Evolutionary conservation across 2,329 filamentous ascomycete species (phyloP), one percentile per base, ranked within the genome.

Genomic region (Ophiostoma montium): DNA sequence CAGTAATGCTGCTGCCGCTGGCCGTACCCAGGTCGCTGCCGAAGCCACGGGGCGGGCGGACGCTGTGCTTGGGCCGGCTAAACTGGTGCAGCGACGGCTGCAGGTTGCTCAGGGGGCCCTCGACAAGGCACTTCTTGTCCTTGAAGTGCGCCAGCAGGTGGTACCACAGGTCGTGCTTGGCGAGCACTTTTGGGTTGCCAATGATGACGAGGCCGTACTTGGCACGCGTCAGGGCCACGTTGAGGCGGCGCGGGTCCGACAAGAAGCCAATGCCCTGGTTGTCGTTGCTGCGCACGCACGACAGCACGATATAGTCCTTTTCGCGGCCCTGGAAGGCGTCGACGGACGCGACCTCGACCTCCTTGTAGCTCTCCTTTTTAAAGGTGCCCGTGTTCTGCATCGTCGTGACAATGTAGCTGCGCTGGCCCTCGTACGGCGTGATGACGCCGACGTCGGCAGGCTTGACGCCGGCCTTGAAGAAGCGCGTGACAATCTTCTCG

Each of bases 241-340:
- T 98, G 60, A 98, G 80, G 73, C 92, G 90, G 56, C 92, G 86
- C 47, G 92, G 92, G 59, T 98, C 92, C 53, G 89, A 96, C 71
- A 98, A 72, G 78, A 98, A 98, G 68, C 92, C 92, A 59, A 98
- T 98, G 57, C 92, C 92, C 65, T 98, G 92, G 64, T 96, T 94
- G 60, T 98, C 92, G 63, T 98, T 98, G 62, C 90, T 96, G 62
- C 92, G 86, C 46, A 98, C 92, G 62, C 92, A 98, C 53, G 92
- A 96, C 31, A 98, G 73, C 35, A 98, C 89, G 60, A 98, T 98
- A 61, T 95, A 98, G 62, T 98, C 92, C 70, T 98, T 98, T 68
- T 98, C 92, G 71, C 92, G 84, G 47, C 92, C 92, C 63, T 98
- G 92, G 75, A 98, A 98, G 18, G 92, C 92, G 70, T 98, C 92